A percentile compares a stretch with the other conserved stretches of the same genome.
phyloP scores from a whole-genome alignment of 805 yeast species.

The Candida berthetii region DNA sequence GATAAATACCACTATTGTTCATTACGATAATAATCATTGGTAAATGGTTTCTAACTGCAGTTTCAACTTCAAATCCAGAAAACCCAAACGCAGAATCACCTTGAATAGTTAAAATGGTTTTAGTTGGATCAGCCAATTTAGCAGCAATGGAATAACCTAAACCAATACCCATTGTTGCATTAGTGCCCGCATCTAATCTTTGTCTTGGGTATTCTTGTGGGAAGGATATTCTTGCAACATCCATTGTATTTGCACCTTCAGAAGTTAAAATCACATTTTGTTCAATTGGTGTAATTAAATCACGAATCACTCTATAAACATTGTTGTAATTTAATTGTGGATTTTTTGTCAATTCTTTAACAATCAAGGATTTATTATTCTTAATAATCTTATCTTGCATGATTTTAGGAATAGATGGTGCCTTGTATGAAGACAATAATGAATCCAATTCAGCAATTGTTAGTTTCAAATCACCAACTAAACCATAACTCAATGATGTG shows the following conservation, averaged over 20 bases:
- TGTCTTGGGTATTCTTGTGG: constrained; percentile 44
- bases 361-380: constrained; percentile 25
- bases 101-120: constrained; percentile 50
- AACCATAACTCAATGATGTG: constrained; percentile 29
- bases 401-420: constrained; percentile 22
- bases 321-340: constrained; percentile 39
- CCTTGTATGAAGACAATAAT: constrained; percentile 21
- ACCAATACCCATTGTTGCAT: constrained; percentile 77
- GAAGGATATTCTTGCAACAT: constrained; percentile 57
- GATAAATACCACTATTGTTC: constrained; percentile 72
- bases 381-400: constrained; percentile 21
- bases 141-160: constrained; percentile 66
- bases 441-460: constrained; percentile 30
- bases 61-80: constrained; percentile 68
- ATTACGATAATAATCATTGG: constrained; percentile 57
- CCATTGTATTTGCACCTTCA: constrained; percentile 82
- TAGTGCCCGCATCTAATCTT: constrained; percentile 67
- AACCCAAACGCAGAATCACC: constrained; percentile 81
- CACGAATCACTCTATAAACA: constrained; percentile 44
- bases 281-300: constrained; percentile 24
- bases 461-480: constrained; percentile 49
- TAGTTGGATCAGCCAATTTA: constrained; percentile 36
- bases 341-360: constrained; percentile 23
- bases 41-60: constrained; percentile 48
- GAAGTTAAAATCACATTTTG: constrained; percentile 38